A percentile compares a stretch with the other conserved stretches of the same genome.
phyloP scores from a whole-genome alignment of 225 moss, liverwort and hornwort species.

The Pseudoscleropodium purum region DNA sequence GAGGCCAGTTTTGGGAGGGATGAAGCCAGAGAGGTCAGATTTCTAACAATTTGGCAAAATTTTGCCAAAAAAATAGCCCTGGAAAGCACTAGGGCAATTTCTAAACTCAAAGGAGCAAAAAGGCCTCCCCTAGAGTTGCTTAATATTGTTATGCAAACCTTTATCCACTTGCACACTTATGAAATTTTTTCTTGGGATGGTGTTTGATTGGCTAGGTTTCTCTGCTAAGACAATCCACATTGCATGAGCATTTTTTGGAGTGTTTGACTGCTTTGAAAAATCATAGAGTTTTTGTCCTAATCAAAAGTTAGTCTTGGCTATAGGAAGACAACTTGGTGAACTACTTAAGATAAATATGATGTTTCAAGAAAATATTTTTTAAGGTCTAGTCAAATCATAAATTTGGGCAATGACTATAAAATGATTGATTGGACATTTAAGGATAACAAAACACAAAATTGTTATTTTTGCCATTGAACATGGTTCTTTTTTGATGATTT shows the following conservation, averaged over 20 bases:
- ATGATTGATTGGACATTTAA: neutral
- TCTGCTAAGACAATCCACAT: rapidly evolving
- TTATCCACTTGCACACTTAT: rapidly evolving
- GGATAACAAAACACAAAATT: no score
- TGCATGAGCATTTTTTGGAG: neutral
- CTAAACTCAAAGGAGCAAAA: neutral
- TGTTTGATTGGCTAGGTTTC: neutral
- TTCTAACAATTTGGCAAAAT: no score
- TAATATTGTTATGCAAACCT: neutral
- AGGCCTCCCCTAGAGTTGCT: rapidly evolving
- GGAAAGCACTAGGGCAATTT: neutral
- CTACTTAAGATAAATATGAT: rapidly evolving
- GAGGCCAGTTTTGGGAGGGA: no score
- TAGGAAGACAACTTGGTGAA: neutral
- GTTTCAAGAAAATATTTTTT: no score
- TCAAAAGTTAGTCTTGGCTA: neutral
- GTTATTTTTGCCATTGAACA: no score
- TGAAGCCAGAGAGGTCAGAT: no score
- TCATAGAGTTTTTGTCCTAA: neutral
- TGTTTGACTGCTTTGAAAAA: neutral
- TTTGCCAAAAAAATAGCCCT: no score
- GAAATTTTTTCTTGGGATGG: no score
- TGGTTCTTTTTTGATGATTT: no score
- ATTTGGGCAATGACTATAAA: neutral
- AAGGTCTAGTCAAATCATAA: neutral